Evolutionary conservation across 768 basidiomycete species (phyloP).

Genomic region (Tricholoma matsutake): DNA sequence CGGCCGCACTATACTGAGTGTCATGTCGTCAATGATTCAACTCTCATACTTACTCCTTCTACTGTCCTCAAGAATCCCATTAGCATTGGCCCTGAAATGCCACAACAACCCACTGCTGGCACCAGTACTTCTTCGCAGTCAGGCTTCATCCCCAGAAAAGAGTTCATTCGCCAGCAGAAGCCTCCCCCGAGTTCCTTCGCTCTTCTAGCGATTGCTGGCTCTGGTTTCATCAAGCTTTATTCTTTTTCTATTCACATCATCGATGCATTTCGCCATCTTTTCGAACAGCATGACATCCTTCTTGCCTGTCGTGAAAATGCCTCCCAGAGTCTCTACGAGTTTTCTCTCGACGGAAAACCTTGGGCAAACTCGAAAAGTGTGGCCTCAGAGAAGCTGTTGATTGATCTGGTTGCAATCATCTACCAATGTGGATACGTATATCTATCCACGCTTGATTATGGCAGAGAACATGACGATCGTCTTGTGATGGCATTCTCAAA

Average conservation of each 20-base stretch:
- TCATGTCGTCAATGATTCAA: background rate
- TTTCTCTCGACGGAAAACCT: constrained; percentile 64
- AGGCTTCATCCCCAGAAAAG: constrained; percentile 65
- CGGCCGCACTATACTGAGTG: background rate
- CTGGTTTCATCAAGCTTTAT: constrained; percentile 65
- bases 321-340: constrained; percentile 60
- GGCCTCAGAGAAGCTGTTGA: constrained; percentile 62
- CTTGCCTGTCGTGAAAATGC: constrained; percentile 52
- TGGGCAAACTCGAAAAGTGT: constrained; percentile 70
- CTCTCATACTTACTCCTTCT: background rate
- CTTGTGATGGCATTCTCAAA: constrained; percentile 69
- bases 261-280: constrained; percentile 49
- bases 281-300: constrained; percentile 45
- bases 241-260: constrained; percentile 58
- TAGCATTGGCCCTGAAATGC: constrained; percentile 9
- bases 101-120: constrained; percentile 17
- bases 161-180: constrained; percentile 63
- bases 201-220: constrained; percentile 64
- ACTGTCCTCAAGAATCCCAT: background rate
- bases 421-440: constrained; percentile 62
- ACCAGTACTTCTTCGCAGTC: constrained; percentile 37
- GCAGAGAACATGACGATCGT: constrained; percentile 71
- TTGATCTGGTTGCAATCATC: constrained; percentile 62
- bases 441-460: constrained; percentile 73
- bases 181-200: constrained; percentile 56